Evolutionary conservation across 306 rosid species (phyloP).

Genomic region (Ziziphus jujuba): DNA sequence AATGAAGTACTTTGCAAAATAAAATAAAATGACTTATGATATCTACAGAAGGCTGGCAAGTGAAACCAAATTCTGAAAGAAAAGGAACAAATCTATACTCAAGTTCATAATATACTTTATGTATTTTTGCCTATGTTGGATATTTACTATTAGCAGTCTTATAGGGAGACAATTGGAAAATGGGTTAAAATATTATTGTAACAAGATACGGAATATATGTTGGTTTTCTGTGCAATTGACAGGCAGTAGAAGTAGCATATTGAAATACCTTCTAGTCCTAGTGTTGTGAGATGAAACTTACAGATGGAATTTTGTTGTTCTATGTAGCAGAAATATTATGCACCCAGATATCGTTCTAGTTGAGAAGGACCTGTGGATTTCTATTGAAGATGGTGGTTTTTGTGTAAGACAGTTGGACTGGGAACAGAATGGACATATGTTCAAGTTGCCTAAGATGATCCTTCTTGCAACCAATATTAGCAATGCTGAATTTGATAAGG

Average conservation of each 20-base stretch:
- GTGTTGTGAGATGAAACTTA: neutral
- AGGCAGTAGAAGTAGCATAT: neutral
- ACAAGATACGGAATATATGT: no score
- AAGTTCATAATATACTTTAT: no score
- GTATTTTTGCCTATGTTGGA: no score
- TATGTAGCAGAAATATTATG: conserved; percentile 52
- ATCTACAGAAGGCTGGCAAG: no score
- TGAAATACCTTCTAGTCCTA: neutral
- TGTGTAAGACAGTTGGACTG: conserved; percentile 50
- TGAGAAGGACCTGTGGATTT: conserved; percentile 81
- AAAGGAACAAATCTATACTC: no score
- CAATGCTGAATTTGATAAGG: conserved; percentile 60
- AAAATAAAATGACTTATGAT: no score
- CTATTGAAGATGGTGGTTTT: conserved; percentile 64
- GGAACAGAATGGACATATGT: conserved; percentile 61
- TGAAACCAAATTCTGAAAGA: no score
- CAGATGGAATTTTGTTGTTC: conserved; percentile 20
- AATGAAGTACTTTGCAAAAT: no score
- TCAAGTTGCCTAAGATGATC: conserved; percentile 70
- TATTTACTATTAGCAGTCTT: no score
- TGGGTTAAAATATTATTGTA: no score
- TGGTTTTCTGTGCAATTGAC: neutral
- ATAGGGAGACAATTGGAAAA: no score
- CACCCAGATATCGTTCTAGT: conserved; percentile 81
- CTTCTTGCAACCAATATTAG: conserved; percentile 85